Evolutionary conservation across 495 filamentous ascomycete species (phyloP), one percentile per base, ranked within the genome.

Genomic region (Xylaria nigripes): DNA sequence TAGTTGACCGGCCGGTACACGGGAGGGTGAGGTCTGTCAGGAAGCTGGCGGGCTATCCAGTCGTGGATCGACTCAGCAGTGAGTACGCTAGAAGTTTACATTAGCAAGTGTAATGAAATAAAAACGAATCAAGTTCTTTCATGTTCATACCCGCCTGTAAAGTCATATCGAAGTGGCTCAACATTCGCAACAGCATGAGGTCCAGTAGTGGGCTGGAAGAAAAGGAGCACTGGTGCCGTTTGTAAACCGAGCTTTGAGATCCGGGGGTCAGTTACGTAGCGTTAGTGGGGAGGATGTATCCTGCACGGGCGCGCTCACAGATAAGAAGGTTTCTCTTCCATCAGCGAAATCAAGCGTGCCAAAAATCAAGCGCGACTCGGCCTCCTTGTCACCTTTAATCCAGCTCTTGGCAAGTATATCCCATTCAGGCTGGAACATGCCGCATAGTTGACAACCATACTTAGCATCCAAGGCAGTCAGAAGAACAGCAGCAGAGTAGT

Each of bases 391-490:
- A 2, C 86, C 89, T 64, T 83, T 86, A 55, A 76, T 77, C 93
- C 93, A 99, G 74, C 89, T 94, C 65, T 81, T 86, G 15, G 81
- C 79, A 29, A 99, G 78, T 21, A 99, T 68, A 22, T 95, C 87
- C 85, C 90, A 99, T 71, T 99, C 94, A 1, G 93, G 86, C 64
- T 93, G 84, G 70, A 97, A 96, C 50, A 94, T 87, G 32, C 82
- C 80, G 67, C 93, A 99, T 44, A 96, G 76, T 49, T 82, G 70
- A 67, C 93, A 99, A 24, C 88, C 89, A 72, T 85, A 96, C 21
- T 88, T 81, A 36, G 85, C 64, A 61, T 96, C 90, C 57, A 89
- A 69, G 48, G 93, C 93, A 9, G 94, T 99, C 49, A 99, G 74
- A 29, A 97, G 80, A 1, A 97, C 82, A 7, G 81, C 86, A 13